Evolutionary conservation across 176 grass and related monocot genomes (phyloP).

Genomic region (Aegilops umbellulata): DNA sequence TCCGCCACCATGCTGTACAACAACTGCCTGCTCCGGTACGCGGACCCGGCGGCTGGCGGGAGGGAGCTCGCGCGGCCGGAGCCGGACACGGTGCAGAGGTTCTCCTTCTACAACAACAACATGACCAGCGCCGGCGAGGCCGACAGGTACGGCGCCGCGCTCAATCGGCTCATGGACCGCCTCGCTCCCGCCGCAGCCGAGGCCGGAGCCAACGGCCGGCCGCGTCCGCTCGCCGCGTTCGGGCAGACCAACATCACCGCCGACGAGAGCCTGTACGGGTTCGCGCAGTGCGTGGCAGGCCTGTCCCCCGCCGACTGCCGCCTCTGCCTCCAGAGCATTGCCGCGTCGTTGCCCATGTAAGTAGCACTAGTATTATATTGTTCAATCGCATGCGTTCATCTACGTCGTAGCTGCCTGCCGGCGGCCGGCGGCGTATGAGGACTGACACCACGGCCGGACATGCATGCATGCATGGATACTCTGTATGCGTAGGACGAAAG

Average conservation of each 20-base stretch:
- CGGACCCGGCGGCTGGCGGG: background rate
- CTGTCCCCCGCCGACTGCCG: constrained; percentile 28
- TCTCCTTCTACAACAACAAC: constrained; percentile 34
- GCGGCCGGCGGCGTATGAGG: background rate
- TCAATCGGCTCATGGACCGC: constrained; percentile 13
- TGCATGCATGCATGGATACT: background rate
- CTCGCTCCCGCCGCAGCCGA: background rate
- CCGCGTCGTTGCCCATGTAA: constrained; percentile 28
- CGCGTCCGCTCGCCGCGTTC: background rate
- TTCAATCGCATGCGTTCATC: background rate
- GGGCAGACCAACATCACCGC: background rate
- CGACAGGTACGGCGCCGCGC: background rate
- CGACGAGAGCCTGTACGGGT: constrained; percentile 19
- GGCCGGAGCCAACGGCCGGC: background rate
- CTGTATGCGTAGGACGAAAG: constrained; percentile 17
- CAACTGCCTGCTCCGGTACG: constrained; percentile 29
- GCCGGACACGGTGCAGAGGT: background rate
- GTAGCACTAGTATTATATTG: background rate
- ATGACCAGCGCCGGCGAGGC: constrained; percentile 30
- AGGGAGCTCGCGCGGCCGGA: background rate
- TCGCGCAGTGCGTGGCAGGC: constrained; percentile 25
- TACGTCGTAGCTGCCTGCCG: background rate
- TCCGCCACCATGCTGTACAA: constrained; percentile 29
- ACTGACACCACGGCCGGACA: too few relatives aligned
- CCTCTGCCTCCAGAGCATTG: constrained; percentile 17